Conservation (phyloP, 768 basidiomycete genomes). For the Lactarius hatsudake region DNA sequence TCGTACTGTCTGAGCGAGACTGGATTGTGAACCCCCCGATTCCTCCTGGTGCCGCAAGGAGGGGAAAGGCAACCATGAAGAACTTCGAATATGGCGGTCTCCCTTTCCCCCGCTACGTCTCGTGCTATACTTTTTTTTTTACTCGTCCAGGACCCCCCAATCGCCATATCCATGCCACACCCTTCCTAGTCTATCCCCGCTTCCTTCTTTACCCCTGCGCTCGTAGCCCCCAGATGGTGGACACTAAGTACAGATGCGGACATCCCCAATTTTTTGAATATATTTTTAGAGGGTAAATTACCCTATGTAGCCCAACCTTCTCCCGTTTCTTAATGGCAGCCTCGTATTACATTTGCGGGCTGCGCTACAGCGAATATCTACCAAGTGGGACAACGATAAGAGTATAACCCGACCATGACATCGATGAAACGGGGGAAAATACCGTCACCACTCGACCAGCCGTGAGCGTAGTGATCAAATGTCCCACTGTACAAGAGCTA, state of each 20-base stretch:
- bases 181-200: neutral
- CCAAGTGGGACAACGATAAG: too few relatives aligned
- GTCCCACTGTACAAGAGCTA: constrained; percentile 76
- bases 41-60: neutral
- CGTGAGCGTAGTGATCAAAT: constrained; percentile 37
- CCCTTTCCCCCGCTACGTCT: neutral
- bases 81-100: neutral
- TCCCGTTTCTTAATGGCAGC: neutral
- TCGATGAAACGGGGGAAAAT: neutral
- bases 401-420: neutral
- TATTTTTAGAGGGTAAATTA: too few relatives aligned
- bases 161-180: neutral
- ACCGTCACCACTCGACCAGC: neutral
- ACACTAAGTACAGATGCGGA: neutral
- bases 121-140: neutral
- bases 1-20: neutral
- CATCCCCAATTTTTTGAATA: neutral
- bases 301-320: too few relatives aligned
- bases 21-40: neutral
- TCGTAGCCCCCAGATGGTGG: neutral
- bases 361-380: neutral
- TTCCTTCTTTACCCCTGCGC: neutral
- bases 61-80: neutral
- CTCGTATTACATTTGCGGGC: neutral
- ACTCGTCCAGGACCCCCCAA: neutral